phyloP scores from a whole-genome alignment of 331 rosid species.

The Spiraea crenata region DNA sequence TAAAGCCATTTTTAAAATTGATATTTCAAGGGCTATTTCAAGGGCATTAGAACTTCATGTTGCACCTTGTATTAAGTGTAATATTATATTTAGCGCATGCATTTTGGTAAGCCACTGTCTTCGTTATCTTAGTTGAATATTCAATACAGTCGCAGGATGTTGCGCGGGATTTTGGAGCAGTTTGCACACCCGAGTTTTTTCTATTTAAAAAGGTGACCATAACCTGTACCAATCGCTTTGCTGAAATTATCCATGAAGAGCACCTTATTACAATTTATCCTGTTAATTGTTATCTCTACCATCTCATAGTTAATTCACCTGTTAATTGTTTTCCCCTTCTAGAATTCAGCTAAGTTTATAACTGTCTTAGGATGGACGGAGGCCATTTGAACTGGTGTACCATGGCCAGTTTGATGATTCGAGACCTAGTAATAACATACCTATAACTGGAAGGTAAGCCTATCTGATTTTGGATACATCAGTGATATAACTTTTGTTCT shows the following conservation, averaged over 20 bases:
- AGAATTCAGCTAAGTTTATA: constrained; percentile 9
- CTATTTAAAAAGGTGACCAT: constrained; percentile 75
- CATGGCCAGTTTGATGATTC: constrained; percentile 97
- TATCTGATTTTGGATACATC: constrained; percentile 15
- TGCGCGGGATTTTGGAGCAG: constrained; percentile 85
- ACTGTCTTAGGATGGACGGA: constrained; percentile 77
- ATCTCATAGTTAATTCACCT: neutral
- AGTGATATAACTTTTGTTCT: constrained; percentile 16
- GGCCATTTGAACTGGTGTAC: constrained; percentile 94
- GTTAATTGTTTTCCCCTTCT: constrained; percentile 2
- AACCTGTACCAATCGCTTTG: neutral
- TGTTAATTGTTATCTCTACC: neutral
- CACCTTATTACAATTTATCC: constrained; percentile 12
- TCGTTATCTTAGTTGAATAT: constrained; percentile 15
- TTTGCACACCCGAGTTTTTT: constrained; percentile 87
- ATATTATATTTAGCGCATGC: neutral
- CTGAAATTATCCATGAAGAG: neutral
- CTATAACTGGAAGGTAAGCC: constrained; percentile 82
- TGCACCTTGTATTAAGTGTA: neutral
- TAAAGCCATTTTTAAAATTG: neutral
- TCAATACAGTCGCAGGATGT: constrained; percentile 72
- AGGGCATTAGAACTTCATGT: neutral
- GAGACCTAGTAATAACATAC: constrained; percentile 68
- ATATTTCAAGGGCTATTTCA: neutral
- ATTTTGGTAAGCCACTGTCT: neutral